Evolutionary conservation across 2,329 filamentous ascomycete genomes (phyloP), one percentile per base, ranked within the genome.

Genomic region (Dothistroma septosporum): DNA sequence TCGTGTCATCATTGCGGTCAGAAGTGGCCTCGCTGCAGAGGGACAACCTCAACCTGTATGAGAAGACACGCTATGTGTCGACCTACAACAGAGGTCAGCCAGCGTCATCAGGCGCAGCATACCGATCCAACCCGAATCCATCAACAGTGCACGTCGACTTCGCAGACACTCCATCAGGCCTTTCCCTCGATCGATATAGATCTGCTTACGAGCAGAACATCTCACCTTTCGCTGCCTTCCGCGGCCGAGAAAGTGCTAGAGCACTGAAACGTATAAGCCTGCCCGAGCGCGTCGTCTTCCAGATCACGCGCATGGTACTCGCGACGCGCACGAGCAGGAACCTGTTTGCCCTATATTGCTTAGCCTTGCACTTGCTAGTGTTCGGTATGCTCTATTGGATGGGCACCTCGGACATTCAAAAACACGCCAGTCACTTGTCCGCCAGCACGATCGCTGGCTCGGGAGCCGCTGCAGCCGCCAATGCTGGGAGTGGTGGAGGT

Each of bases 61-160:
- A 99, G 76, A 99, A 97, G 82, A 96, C 93, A 19, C 86, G 94
- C 67, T 99, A 99, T 74, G 87, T 97, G 24, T 96, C 92, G 7
- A 92, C 91, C 2, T 99, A 97, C 79, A 96, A 88, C 75, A 87
- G 92, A 57, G 84, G 84, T 50, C 84, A 83, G 14, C 82, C 82
- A 1, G 85, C 86, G 11, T 85, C 85, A 5, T 83, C 84, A 14
- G 86, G 86, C 12, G 86, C 87, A n/a, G 89, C 87, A 47, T 75
- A 75, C 61, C 74, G 76, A 1, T 61, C 62, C 16, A 91, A 88
- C 69, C 87, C 91, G 2, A 95, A 92, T 72, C 87, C 90, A 0
- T 88, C 89, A 0, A 86, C 89, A 1, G 80, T 88, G 16, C 80
- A 83, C 22, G 80, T 91, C 28, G 82, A 64, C 75, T 86, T 53